phyloP scores from a whole-genome alignment of 805 yeast species.

The Priceomyces medius region DNA sequence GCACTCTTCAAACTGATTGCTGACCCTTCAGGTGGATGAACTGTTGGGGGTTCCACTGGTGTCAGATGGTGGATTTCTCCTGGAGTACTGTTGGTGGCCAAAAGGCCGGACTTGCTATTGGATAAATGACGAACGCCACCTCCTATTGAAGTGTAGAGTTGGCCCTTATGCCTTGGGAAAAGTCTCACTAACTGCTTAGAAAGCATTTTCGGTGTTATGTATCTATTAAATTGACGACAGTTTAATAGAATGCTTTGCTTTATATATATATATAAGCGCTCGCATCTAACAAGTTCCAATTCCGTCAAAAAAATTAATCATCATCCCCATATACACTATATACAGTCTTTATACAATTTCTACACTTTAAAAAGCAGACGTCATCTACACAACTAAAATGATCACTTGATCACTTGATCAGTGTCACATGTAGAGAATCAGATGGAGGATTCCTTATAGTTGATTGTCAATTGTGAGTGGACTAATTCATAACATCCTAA shows the following conservation, averaged over 20 bases:
- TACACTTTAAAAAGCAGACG: not conserved
- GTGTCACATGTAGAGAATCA: not conserved
- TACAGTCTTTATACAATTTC: not conserved
- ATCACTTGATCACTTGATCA: too few relatives aligned
- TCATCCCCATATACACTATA: slow-evolving; percentile 1
- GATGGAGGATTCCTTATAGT: slow-evolving; percentile 14
- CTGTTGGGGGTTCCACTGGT: slow-evolving; percentile 15
- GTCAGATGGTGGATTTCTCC: slow-evolving; percentile 20
- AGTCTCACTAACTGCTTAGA: slow-evolving; percentile 7
- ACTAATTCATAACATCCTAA: slow-evolving; percentile 88
- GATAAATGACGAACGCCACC: slow-evolving; percentile 10
- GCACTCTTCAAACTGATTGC: slow-evolving; percentile 44
- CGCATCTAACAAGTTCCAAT: not conserved
- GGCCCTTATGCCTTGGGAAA: slow-evolving; percentile 5
- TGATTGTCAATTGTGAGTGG: slow-evolving; percentile 23
- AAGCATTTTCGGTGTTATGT: slow-evolving; percentile 3
- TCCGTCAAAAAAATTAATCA: slow-evolving; percentile 2
- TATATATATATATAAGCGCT: not conserved
- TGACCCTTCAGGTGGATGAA: slow-evolving; percentile 48
- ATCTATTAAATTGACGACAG: not conserved
- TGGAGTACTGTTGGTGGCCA: slow-evolving; percentile 7
- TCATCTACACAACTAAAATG: not conserved
- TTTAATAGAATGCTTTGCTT: not conserved
- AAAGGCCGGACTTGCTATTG: slow-evolving; percentile 3
- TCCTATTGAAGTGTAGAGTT: slow-evolving; percentile 4